Base-by-base conservation (phyloP, 202 grass and related monocot genomes). In the Zoysia matrella region DNA sequence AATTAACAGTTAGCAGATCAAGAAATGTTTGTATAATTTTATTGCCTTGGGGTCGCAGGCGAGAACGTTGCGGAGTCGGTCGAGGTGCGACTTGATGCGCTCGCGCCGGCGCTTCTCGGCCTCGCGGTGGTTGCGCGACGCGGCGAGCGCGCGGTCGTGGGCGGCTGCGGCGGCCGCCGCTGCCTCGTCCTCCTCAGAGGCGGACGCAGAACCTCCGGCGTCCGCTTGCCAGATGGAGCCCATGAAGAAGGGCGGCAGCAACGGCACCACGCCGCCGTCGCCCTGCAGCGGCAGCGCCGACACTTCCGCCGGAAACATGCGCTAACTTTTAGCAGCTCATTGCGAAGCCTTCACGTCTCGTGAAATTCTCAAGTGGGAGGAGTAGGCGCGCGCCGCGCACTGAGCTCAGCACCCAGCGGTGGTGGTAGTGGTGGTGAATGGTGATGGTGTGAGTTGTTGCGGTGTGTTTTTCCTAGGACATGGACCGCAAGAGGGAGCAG, bases 41-140 rank as follows among this genome's bases (percentile, higher is more conserved):
- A 88, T 62, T 82, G 94, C 96, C 96, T 99, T 99, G 78, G 96
- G 93, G 78, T 99, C 96, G 77, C 96, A 99, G 56, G 91, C 80
- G 80, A 99, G 96, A 53, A 99, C 90, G 69, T 73, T 69, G 36
- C 96, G 96, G 72, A 99, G 81, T 74, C 91, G 86, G 81, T 99
- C 96, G 72, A 99, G 93, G 61, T 99, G 93, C 1, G 91, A 81
- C 96, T n/a, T n/a, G n/a, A n/a, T n/a, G n/a, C n/a, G n/a, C n/a
- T n/a, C n/a, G n/a, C n/a, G n/a, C n/a, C n/a, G n/a, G n/a, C n/a
- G n/a, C n/a, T n/a, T n/a, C n/a, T n/a, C n/a, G n/a, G n/a, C n/a
- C n/a, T n/a, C n/a, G n/a, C n/a, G n/a, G n/a, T n/a, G n/a, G n/a
- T n/a, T n/a, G n/a, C n/a, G n/a, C n/a, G n/a, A n/a, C n/a, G n/a